phyloP scores from a whole-genome alignment of 2,329 filamentous ascomycete genomes.

The Lasiodiplodia gonubiensis region DNA sequence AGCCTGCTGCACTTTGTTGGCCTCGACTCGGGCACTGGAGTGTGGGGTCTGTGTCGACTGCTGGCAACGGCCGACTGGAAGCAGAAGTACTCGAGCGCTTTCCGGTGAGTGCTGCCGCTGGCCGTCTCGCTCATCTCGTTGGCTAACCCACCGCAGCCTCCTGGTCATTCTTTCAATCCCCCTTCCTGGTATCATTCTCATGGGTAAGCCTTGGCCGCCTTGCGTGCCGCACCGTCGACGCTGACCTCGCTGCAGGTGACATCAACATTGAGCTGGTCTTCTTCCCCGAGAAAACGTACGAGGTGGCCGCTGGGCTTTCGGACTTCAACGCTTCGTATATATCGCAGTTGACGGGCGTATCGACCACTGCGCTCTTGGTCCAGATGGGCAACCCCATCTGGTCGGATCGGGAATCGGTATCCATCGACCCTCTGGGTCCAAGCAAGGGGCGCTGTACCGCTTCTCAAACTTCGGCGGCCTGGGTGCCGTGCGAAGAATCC shows the following conservation, averaged over 20 bases:
- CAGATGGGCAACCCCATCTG: slow-evolving; percentile 17
- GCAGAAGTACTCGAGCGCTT: slow-evolving; percentile 19
- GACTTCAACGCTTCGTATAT: slow-evolving; percentile 21
- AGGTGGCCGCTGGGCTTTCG: slow-evolving; percentile 4
- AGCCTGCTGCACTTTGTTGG: slow-evolving; percentile 16
- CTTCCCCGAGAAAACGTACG: slow-evolving; percentile 10
- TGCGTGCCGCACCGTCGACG: not conserved
- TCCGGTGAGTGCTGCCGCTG: not conserved
- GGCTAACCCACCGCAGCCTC: not conserved
- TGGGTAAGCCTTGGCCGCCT: not conserved
- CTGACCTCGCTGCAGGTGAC: not conserved
- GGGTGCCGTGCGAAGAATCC: slow-evolving; percentile 18
- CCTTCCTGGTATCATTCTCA: slow-evolving; percentile 17
- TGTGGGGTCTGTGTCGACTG: slow-evolving; percentile 14
- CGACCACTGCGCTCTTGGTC: slow-evolving; percentile 10
- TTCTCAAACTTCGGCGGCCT: not conserved
- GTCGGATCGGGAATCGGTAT: not conserved
- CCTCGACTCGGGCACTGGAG: slow-evolving; percentile 14
- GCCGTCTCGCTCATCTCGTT: not conserved
- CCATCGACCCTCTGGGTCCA: slow-evolving; percentile 16
- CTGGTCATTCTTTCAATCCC: slow-evolving; percentile 14
- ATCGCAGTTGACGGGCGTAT: not conserved
- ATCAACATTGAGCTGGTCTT: slow-evolving; percentile 23
- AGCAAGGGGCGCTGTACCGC: slow-evolving; percentile 1
- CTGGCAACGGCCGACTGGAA: slow-evolving; percentile 19